Evolutionary conservation across 768 basidiomycete species (phyloP), one percentile per base, ranked within the genome.

Genomic region (Tricholoma saponaceum): DNA sequence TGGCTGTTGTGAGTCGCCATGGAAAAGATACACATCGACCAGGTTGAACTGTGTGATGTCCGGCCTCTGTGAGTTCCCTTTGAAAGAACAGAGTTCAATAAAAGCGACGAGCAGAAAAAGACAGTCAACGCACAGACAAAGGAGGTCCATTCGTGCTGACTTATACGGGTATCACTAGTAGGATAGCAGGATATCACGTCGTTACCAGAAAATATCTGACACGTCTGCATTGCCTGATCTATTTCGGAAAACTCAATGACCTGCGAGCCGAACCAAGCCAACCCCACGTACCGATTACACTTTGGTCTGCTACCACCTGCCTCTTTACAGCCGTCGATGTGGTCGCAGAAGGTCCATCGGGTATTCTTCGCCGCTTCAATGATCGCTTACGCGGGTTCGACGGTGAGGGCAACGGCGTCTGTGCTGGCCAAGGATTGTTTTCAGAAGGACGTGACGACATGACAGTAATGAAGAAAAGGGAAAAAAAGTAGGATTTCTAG

Each of bases 101-200:
- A 47, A 44, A 52, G 8, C 55, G 30, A 10, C 25, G 10, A 22
- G 4, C 23, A 35, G n/a, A 58, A 33, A 59, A 58, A 43, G 41
- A 64, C 5, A 58, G 59, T 26, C 50, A 56, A 87, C 90, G 70
- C 67, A 91, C 92, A 95, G 66, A 93, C 83, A 67, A 93, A 86
- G 35, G 85, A 80, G 4, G 85, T 83, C 79, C 83, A 91, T 51
- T 89, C 71, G 65, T 87, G 81, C 71, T 96, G 92, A n/a, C 79
- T 70, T 59, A 95, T 76, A 23, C 74, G 59, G 20, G 82, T 82
- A 57, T 79, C 72, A 7, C 70, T 51, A 0, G 74, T 76, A 9
- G 94, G 94, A 67, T 79, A 94, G 69, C 94, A 95, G 7, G 92
- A 90, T 43, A 86, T 78, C 59, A 91, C 76, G 50, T 82, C 70